Conservation (phyloP, 2,329 filamentous ascomycete genomes). For the Parastagonospora avenae region DNA sequence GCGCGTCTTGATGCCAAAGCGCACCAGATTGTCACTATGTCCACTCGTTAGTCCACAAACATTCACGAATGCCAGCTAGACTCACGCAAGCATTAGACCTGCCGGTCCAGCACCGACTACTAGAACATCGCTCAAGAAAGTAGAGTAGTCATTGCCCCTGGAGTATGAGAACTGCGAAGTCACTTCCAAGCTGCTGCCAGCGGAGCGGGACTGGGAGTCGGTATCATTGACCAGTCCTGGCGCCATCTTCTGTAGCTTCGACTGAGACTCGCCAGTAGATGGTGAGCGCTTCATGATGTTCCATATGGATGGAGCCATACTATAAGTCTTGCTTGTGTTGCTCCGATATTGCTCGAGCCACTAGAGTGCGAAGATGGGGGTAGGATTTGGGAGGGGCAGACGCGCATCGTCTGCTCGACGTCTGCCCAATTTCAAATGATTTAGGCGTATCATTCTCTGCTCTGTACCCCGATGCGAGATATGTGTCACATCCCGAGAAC, state of each 20-base stretch:
- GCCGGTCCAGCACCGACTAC: constrained; percentile 52
- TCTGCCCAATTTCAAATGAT: constrained; percentile 34
- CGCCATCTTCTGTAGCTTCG: constrained; percentile 43
- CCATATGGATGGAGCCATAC: constrained; percentile 41
- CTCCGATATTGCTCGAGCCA: constrained; percentile 9
- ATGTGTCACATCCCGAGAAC: constrained; percentile 17
- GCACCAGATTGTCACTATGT: constrained; percentile 60
- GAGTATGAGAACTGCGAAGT: constrained; percentile 22
- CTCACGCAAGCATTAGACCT: constrained; percentile 52
- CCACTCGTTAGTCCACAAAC: constrained; percentile 7
- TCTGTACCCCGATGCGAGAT: constrained; percentile 4
- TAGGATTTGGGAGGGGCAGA: constrained; percentile 22
- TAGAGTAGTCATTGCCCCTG: constrained; percentile 33
- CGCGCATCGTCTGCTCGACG: constrained; percentile 22
- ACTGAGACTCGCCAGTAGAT: constrained; percentile 26
- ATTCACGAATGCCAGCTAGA: not conserved
- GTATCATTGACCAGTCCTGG: constrained; percentile 35
- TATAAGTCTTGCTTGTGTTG: constrained; percentile 22
- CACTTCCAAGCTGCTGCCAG: constrained; percentile 26
- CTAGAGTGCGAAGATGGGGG: constrained; percentile 39
- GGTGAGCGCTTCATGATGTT: constrained; percentile 42
- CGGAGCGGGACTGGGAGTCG: constrained; percentile 28
- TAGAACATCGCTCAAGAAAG: constrained; percentile 46
- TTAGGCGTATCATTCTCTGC: constrained; percentile 9
- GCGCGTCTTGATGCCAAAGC: constrained; percentile 68